phyloP scores from a whole-genome alignment of 2,329 filamentous ascomycete species.

The Incumbomyces delicatus region DNA sequence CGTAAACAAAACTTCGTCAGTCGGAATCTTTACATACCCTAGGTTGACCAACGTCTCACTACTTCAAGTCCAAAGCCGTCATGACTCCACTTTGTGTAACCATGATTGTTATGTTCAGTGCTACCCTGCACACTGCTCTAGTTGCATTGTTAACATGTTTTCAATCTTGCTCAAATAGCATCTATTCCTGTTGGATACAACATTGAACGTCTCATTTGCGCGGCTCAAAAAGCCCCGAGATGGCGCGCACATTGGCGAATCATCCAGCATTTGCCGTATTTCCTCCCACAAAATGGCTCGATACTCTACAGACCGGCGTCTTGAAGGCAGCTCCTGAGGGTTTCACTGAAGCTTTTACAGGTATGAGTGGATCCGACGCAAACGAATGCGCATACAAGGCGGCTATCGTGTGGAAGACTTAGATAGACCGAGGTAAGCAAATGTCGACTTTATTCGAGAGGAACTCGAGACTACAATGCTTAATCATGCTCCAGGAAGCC shows the following conservation, averaged over 20 bases:
- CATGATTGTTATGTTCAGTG: no score
- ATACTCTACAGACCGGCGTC: conserved; percentile 66
- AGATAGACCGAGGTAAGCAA: conserved; percentile 62
- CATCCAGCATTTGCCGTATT: conserved; percentile 65
- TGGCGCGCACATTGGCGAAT: conserved; percentile 74
- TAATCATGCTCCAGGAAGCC: conserved; percentile 68
- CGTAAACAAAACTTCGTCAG: no score
- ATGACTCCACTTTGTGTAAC: no score
- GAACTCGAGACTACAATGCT: conserved; percentile 67
- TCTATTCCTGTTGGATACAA: conserved; percentile 90
- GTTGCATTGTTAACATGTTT: no score
- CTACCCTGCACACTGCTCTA: no score
- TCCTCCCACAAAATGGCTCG: conserved; percentile 73
- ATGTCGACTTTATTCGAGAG: conserved; percentile 67
- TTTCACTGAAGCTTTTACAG: conserved; percentile 78
- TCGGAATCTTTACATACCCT: no score
- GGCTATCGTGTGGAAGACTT: conserved; percentile 85
- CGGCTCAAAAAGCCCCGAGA: conserved; percentile 62
- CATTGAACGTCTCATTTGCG: conserved; percentile 64
- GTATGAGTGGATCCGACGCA: conserved; percentile 77
- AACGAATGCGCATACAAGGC: conserved; percentile 93
- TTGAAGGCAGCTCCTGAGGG: conserved; percentile 74
- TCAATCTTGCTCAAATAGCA: conserved; percentile 81
- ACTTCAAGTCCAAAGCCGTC: no score
- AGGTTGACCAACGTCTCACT: no score